Evolutionary conservation across 176 grass and related monocot genomes (phyloP).

Genomic region (Oryza longistaminata): DNA sequence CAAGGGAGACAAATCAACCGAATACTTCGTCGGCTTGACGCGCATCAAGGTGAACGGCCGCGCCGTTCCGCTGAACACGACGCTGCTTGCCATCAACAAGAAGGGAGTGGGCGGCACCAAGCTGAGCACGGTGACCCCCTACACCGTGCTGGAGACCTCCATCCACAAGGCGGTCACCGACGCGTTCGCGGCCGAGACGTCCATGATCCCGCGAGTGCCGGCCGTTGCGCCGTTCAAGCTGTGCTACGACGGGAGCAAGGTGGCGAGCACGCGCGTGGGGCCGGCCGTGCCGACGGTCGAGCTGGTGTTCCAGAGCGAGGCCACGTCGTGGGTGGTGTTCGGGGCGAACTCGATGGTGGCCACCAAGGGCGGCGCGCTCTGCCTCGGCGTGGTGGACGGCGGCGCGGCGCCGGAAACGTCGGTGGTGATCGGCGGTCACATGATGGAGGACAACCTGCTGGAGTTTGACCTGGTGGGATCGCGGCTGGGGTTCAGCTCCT

Average conservation of each 20-base stretch:
- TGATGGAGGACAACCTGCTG: constrained; percentile 7
- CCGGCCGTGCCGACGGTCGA: constrained; percentile 49
- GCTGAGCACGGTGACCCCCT: constrained; percentile 45
- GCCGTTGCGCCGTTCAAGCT: constrained; percentile 41
- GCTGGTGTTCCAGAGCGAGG: constrained; percentile 41
- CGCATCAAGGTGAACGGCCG: constrained; percentile 43
- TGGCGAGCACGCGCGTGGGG: constrained; percentile 35
- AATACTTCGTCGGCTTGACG: constrained; percentile 54
- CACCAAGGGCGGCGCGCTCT: constrained; percentile 16
- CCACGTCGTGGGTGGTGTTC: constrained; percentile 36
- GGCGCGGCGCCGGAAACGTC: constrained; percentile 28
- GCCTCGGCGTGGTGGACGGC: constrained; percentile 50
- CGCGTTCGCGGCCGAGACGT: constrained; percentile 27
- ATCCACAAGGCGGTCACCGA: constrained; percentile 42
- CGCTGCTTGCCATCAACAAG: constrained; percentile 37
- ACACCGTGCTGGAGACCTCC: constrained; percentile 46
- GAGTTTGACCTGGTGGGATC: constrained; percentile 5
- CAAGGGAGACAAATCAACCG: constrained; percentile 41
- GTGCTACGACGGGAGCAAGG: constrained; percentile 36
- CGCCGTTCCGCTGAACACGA: constrained; percentile 33
- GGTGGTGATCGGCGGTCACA: constrained; percentile 44
- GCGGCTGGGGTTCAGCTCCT: constrained; percentile 51
- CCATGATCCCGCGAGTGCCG: not conserved
- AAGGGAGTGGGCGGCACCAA: constrained; percentile 53
- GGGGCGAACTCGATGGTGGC: constrained; percentile 55